Evolutionary conservation across 192 early-diverging fungal species (phyloP), one percentile per base, ranked within the genome.

Genomic region (Backusella westeae): DNA sequence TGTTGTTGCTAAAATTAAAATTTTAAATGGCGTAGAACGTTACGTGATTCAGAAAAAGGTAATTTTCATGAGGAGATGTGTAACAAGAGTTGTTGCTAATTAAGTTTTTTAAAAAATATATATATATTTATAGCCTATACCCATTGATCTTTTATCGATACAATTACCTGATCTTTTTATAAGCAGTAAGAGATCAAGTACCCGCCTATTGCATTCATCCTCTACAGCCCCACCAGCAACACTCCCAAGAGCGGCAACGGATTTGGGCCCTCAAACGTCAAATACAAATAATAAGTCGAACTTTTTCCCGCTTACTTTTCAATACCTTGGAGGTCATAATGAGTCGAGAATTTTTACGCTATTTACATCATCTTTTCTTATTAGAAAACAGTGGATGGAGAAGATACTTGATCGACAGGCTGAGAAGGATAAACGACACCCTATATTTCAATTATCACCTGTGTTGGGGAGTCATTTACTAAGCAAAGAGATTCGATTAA

Each of bases 381-480:
- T 91, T 49, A 86, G 93, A 38, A 88, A 88, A 72, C 87, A 93
- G 35, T 98, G 96, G 97, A 81, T 93, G 46, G 91, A 95, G 66
- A 89, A 90, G 66, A 94, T 99, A 46, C 83, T 87, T 53, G 84
- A 88, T 49, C 91, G 91, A 75, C 90, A 89, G 65, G 53, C 76
- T n/a, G 70, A 80, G 8, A 72, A 87, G 12, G 79, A 76, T n/a
- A 81, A 81, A 2, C 69, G 79, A 65, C 72, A 84, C 59, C 68
- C 80, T 52, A 73, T 84, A 39, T 84, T 93, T 84, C 89, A 91
- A 74, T 76, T 87, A 8, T 36, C 85, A 26, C 81, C 86, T 34
- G 74, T 91, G 17, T 77, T 84, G 15, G 81, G 85, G 46, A 81
- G 75, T 49, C n/a, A 53, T 53, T 70, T 72, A 46, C 85, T 92